Evolutionary conservation across 441 rosid genomes (phyloP).

Genomic region (Pelargonium cotyledonis): DNA sequence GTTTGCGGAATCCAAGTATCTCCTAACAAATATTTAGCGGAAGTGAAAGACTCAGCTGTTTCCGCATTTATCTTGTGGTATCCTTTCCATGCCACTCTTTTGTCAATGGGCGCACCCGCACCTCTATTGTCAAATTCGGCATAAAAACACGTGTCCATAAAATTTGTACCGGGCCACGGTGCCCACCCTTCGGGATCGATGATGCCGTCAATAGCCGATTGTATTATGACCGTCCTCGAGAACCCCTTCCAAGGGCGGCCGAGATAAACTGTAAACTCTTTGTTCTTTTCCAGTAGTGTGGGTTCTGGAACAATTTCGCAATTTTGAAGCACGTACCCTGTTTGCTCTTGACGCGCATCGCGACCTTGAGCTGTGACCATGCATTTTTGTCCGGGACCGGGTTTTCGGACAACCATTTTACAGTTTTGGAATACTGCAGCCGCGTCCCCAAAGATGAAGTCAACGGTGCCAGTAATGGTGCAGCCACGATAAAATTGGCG

Average conservation of each 20-base stretch:
- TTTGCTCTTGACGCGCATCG: not conserved
- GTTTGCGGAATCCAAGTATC: not conserved
- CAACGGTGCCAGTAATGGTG: not conserved
- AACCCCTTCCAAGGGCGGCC: conserved; percentile 8
- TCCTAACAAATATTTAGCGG: not conserved
- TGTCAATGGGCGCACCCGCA: not conserved
- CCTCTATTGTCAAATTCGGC: conserved; percentile 4
- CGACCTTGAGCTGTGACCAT: not conserved
- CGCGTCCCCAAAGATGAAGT: not conserved
- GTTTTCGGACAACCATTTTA: not conserved
- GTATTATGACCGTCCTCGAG: not conserved
- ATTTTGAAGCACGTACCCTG: not conserved
- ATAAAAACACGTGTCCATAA: not conserved
- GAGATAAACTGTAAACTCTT: not conserved
- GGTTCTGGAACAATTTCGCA: not conserved
- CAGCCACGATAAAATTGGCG: not conserved
- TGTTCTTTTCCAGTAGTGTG: not conserved
- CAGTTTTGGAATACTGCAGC: not conserved
- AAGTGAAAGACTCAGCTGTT: not conserved
- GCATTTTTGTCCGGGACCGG: not conserved
- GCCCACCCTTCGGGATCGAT: conserved; percentile 7
- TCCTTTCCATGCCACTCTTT: conserved; percentile 6
- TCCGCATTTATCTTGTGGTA: not conserved
- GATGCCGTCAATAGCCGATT: not conserved
- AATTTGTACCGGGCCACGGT: not conserved